These are phyloP conservation scores for Alternaria angustiovoidea DNA, from an alignment of 2,329 filamentous ascomycete genomes.

Conservation along the genomic window DNA sequence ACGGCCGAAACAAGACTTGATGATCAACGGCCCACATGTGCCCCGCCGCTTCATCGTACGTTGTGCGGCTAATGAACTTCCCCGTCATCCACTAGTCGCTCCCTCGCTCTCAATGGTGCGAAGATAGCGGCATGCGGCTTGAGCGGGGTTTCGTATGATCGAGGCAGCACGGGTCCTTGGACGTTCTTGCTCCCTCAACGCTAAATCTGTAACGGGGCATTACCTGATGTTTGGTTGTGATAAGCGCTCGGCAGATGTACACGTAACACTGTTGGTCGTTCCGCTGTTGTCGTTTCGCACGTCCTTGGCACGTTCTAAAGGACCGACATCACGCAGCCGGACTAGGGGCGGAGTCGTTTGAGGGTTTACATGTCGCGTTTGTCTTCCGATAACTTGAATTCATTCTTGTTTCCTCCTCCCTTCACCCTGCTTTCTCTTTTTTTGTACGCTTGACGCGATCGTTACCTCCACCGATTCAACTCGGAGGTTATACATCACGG, in stretches of 20 bases:
- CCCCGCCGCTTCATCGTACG: conserved; percentile 2
- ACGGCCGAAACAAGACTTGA: conserved; percentile 14
- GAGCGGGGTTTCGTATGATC: conserved; percentile 7
- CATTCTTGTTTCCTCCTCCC: neutral
- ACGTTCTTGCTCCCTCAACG: neutral
- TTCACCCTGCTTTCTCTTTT: neutral
- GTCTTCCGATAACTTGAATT: neutral
- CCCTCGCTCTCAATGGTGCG: conserved; percentile 5
- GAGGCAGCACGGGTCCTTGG: neutral
- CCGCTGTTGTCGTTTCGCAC: conserved; percentile 17
- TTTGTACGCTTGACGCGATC: conserved; percentile 8
- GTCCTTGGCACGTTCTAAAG: conserved; percentile 14
- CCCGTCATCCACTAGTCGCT: conserved; percentile 3
- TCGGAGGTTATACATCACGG: conserved; percentile 13
- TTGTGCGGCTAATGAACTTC: conserved; percentile 7
- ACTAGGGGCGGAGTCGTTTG: conserved; percentile 3
- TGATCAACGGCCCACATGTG: conserved; percentile 2
- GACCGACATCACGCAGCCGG: conserved; percentile 4
- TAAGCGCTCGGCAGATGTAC: conserved; percentile 15
- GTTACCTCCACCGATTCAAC: conserved; percentile 21
- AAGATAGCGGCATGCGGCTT: conserved; percentile 6
- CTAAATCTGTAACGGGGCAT: conserved; percentile 4
- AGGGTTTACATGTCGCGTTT: neutral
- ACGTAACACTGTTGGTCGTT: conserved; percentile 11
- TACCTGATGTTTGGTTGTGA: conserved; percentile 1